Evolutionary conservation across 805 yeast genomes (phyloP).

Genomic region (Candida pseudoglaebosa): DNA sequence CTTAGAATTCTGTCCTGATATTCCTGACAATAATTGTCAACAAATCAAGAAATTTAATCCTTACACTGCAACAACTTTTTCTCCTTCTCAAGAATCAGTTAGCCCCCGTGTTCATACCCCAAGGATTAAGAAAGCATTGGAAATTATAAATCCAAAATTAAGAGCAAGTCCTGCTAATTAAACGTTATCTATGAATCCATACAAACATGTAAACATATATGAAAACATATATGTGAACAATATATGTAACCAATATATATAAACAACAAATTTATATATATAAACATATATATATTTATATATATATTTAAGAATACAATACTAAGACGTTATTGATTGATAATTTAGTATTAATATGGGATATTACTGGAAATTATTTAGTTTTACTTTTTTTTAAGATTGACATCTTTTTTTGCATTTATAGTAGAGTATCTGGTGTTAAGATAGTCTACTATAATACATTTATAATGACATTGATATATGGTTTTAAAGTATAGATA

Average conservation of each 20-base stretch:
- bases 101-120: slow-evolving; percentile 53
- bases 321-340: too few relatives aligned
- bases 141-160: slow-evolving; percentile 60
- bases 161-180: slow-evolving; percentile 47
- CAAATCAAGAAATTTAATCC: slow-evolving; percentile 56
- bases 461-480: too few relatives aligned
- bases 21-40: slow-evolving; percentile 29
- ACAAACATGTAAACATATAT: background rate
- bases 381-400: too few relatives aligned
- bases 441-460: background rate
- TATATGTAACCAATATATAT: background rate
- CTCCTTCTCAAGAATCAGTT: slow-evolving; percentile 44
- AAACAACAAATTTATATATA: too few relatives aligned
- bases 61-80: slow-evolving; percentile 59
- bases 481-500: background rate
- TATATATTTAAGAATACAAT: background rate
- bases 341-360: too few relatives aligned
- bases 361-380: too few relatives aligned
- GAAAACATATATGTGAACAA: background rate
- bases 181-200: background rate
- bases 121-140: slow-evolving; percentile 54
- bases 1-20: slow-evolving; percentile 62
- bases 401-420: background rate
- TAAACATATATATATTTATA: too few relatives aligned
- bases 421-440: background rate